Evolutionary conservation across 1,139 yeast species (phyloP).

Genomic region (Suhomyces wounanorum): DNA sequence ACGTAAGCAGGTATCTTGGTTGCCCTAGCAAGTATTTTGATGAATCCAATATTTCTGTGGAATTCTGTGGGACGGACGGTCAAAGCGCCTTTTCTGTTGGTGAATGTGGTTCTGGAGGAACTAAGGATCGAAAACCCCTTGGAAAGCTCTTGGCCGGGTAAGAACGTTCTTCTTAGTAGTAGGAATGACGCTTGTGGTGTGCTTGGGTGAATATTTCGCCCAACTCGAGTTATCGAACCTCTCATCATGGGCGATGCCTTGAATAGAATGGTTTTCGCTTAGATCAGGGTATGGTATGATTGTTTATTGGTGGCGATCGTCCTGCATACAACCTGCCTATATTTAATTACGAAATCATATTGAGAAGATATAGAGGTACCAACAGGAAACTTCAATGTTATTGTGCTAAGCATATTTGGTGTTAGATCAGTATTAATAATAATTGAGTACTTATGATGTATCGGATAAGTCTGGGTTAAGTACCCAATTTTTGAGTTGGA

Average conservation of each 20-base stretch:
- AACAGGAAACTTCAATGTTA: too few relatives aligned
- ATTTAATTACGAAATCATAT: too few relatives aligned
- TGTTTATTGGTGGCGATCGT: slow-evolving; percentile 5
- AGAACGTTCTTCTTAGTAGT: background rate
- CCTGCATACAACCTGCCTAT: slow-evolving; percentile 8
- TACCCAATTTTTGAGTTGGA: too few relatives aligned
- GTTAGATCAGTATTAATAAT: too few relatives aligned
- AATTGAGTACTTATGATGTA: too few relatives aligned
- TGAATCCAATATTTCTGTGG: slow-evolving; percentile 44
- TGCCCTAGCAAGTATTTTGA: slow-evolving; percentile 46
- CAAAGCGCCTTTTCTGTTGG: background rate
- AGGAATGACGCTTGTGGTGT: background rate
- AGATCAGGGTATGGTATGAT: slow-evolving; percentile 6
- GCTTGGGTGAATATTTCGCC: slow-evolving; percentile 4
- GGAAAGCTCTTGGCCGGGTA: background rate
- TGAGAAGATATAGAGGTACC: too few relatives aligned
- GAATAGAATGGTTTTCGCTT: slow-evolving; percentile 1
- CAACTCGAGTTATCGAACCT: slow-evolving; percentile 2
- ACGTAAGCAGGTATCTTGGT: slow-evolving; percentile 73
- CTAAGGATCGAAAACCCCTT: slow-evolving; percentile 7
- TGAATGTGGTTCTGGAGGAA: slow-evolving; percentile 1
- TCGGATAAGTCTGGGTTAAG: too few relatives aligned
- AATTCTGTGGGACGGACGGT: slow-evolving; percentile 1
- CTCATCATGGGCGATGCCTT: slow-evolving; percentile 4
- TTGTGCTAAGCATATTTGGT: too few relatives aligned